These are phyloP conservation scores for Coffea canephora DNA, from an alignment of 257 asterid species.

Conservation along the genomic window DNA sequence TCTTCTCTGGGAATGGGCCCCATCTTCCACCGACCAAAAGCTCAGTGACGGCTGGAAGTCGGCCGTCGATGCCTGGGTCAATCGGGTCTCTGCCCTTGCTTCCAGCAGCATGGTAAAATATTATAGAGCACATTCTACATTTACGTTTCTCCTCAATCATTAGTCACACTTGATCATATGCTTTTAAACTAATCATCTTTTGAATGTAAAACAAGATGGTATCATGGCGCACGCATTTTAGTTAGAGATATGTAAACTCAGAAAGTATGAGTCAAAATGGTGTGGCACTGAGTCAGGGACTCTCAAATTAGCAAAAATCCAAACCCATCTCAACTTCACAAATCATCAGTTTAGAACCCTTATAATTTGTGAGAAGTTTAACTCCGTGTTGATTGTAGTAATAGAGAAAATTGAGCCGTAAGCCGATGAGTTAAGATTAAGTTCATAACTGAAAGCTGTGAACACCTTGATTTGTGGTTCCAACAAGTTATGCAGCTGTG, in stretches of 20 bases:
- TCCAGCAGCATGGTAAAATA: slow-evolving; percentile 55
- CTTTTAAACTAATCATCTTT: background rate
- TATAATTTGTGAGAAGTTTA: background rate
- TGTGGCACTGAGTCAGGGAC: background rate
- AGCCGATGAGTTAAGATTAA: background rate
- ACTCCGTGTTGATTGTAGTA: background rate
- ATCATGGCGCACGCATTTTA: too few species aligned
- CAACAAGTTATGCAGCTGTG: background rate
- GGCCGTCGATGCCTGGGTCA: slow-evolving; percentile 76
- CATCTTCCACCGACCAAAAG: slow-evolving; percentile 34
- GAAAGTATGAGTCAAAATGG: background rate
- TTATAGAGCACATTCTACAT: background rate
- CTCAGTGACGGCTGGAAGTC: slow-evolving; percentile 59
- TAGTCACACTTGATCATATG: background rate
- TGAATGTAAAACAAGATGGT: background rate
- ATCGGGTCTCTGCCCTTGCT: slow-evolving; percentile 53
- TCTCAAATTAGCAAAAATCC: background rate
- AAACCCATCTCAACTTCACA: background rate
- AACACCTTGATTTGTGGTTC: background rate
- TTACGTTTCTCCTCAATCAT: background rate
- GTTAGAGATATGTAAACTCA: too few species aligned
- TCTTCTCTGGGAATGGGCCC: slow-evolving; percentile 53
- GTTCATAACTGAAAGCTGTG: background rate
- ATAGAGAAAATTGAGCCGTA: background rate
- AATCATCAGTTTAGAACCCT: background rate